These are phyloP conservation scores for Ustilago tritici DNA, from an alignment of 1,284 basidiomycete species.

Conservation along the genomic window DNA sequence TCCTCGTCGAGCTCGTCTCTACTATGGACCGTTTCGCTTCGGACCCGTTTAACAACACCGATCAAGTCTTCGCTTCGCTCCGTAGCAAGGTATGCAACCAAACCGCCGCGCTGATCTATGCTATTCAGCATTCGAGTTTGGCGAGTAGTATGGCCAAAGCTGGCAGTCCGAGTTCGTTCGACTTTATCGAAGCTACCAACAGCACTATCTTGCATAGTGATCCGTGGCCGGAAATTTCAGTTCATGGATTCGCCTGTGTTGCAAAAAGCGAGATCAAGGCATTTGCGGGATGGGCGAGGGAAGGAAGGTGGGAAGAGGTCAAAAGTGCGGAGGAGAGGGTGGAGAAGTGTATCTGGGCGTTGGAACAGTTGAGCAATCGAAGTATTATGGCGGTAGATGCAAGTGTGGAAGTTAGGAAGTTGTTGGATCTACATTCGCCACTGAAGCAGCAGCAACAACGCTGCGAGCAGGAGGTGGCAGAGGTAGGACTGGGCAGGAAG, in stretches of 20 bases:
- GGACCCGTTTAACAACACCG: conserved; percentile 30
- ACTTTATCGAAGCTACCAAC: conserved; percentile 30
- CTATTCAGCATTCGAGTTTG: conserved; percentile 32
- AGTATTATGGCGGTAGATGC: conserved; percentile 38
- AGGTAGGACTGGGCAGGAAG: not conserved
- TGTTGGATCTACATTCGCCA: conserved; percentile 32
- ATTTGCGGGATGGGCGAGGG: conserved; percentile 9
- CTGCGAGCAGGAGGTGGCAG: not conserved
- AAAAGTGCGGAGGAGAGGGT: conserved; percentile 24
- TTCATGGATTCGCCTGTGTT: conserved; percentile 26
- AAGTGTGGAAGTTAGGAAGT: conserved; percentile 18
- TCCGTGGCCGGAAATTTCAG: conserved; percentile 45
- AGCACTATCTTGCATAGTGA: conserved; percentile 40
- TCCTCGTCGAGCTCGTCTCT: conserved; percentile 40
- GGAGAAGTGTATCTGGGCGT: conserved; percentile 44
- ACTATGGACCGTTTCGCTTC: conserved; percentile 28
- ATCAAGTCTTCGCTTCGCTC: conserved; percentile 27
- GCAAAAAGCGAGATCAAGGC: conserved; percentile 44
- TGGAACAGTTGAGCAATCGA: conserved; percentile 40
- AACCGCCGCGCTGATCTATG: conserved; percentile 40
- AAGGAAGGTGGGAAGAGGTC: conserved; percentile 28
- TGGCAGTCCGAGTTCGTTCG: conserved; percentile 14
- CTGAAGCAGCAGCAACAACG: conserved; percentile 13
- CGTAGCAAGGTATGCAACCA: conserved; percentile 32
- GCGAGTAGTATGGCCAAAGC: not conserved